These are phyloP conservation scores for Tremella yokohamensis DNA, from an alignment of 768 basidiomycete species.

Conservation along the genomic window DNA sequence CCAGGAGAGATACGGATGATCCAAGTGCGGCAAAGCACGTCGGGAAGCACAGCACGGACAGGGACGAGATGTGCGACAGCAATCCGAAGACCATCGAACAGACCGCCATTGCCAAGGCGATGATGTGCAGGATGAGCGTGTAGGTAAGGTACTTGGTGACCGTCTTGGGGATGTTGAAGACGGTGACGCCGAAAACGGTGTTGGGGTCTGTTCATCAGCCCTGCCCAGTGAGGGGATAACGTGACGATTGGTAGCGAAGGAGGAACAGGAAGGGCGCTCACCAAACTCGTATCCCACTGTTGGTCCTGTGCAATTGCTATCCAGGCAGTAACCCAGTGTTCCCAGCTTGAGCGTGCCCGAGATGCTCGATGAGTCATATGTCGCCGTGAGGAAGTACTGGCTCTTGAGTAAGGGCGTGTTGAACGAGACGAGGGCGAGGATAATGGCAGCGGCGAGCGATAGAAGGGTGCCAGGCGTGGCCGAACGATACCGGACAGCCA, in stretches of 20 bases:
- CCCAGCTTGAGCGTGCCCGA: conserved; percentile 68
- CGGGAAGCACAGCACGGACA: conserved; percentile 58
- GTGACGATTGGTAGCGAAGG: too few relatives aligned
- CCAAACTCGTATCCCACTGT: conserved; percentile 83
- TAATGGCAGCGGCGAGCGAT: conserved; percentile 69
- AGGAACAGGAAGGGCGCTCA: conserved; percentile 52
- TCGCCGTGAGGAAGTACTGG: conserved; percentile 70
- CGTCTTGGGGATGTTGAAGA: conserved; percentile 71
- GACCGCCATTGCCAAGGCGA: conserved; percentile 72
- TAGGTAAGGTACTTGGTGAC: conserved; percentile 92
- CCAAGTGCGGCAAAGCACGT: conserved; percentile 60
- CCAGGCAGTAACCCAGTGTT: conserved; percentile 79
- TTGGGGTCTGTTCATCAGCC: conserved; percentile 65
- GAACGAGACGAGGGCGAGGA: conserved; percentile 83
- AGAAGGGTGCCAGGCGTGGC: conserved; percentile 87
- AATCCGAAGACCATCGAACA: conserved; percentile 75
- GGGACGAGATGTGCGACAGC: conserved; percentile 75
- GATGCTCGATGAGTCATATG: conserved; percentile 27
- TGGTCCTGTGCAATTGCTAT: conserved; percentile 67
- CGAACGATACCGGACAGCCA: conserved; percentile 59
- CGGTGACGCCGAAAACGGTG: conserved; percentile 64
- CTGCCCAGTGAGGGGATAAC: not conserved
- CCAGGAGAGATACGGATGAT: conserved; percentile 70
- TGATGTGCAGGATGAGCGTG: conserved; percentile 82
- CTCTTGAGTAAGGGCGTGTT: conserved; percentile 85